Evolutionary conservation across 73 alveolate genomes (phyloP).

Genomic region (Stentor roeselii): DNA sequence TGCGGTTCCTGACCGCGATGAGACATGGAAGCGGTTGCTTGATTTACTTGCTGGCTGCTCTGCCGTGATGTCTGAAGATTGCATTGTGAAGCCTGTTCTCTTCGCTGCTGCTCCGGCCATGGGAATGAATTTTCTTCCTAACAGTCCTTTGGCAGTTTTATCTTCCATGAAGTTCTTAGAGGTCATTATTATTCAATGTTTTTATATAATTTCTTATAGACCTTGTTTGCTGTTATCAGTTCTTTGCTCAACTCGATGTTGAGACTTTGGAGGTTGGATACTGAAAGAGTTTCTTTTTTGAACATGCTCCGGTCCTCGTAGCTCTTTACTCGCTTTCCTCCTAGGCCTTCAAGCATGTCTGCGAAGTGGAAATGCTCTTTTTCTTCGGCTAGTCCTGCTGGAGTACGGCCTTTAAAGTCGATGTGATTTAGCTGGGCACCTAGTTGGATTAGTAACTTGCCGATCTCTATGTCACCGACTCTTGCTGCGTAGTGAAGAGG

Average conservation of each 20-base stretch:
- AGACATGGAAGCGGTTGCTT: constrained; percentile 4
- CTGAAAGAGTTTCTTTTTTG: background rate
- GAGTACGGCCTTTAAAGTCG: constrained; percentile 10
- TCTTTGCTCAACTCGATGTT: background rate
- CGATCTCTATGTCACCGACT: background rate
- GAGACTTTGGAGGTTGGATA: background rate
- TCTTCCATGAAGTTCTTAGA: background rate
- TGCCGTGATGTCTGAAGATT: background rate
- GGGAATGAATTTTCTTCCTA: constrained; percentile 13
- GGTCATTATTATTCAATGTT: background rate
- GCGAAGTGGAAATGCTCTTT: constrained; percentile 24
- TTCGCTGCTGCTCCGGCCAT: constrained; percentile 1
- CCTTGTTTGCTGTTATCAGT: background rate
- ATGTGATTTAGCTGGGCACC: constrained; percentile 2
- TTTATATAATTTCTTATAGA: background rate
- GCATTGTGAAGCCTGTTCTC: background rate
- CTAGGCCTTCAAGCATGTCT: background rate
- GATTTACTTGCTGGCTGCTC: constrained; percentile 11
- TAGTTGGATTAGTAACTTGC: background rate
- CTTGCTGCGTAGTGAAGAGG: constrained; percentile 27
- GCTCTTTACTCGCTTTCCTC: background rate
- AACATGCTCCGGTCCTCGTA: background rate
- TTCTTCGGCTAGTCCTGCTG: constrained; percentile 22
- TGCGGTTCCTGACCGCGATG: constrained; percentile 4
- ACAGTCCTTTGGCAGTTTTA: background rate